A percentile compares a stretch with the other conserved stretches of the same genome.
These are phyloP conservation scores for Coemansia sp. DNA, from an alignment of 192 early-diverging fungal species.

Conservation along the genomic window DNA sequence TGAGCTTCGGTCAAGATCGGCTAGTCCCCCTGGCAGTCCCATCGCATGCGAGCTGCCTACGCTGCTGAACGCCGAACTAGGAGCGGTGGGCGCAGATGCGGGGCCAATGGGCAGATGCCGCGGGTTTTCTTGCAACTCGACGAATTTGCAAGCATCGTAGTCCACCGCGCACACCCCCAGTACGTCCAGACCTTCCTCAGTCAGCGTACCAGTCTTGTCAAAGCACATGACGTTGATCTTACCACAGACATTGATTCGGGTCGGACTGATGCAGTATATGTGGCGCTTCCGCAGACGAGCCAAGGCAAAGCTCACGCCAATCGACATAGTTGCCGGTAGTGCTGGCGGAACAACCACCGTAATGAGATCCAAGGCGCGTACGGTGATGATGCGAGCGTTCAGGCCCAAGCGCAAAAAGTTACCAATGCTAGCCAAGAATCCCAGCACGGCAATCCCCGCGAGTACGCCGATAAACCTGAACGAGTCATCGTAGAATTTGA, in stretches of 20 bases:
- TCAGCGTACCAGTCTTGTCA: slow-evolving; percentile 98
- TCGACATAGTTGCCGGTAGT: slow-evolving; percentile 95
- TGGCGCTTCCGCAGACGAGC: slow-evolving; percentile 70
- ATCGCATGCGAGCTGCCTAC: slow-evolving; percentile 29
- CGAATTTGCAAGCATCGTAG: slow-evolving; percentile 46
- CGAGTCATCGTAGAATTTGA: slow-evolving; percentile 97
- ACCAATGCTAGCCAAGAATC: slow-evolving; percentile 83
- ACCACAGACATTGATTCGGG: slow-evolving; percentile 93
- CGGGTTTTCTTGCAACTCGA: slow-evolving; percentile 50
- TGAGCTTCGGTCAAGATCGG: slow-evolving; percentile 41
- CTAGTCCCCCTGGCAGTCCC: slow-evolving; percentile 29
- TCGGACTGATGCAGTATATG: slow-evolving; percentile 94
- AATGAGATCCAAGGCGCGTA: slow-evolving; percentile 94
- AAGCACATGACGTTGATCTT: slow-evolving; percentile 96
- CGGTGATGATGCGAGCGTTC: slow-evolving; percentile 65
- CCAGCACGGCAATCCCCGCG: slow-evolving; percentile 74
- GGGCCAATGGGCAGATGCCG: slow-evolving; percentile 43
- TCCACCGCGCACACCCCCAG: slow-evolving; percentile 78
- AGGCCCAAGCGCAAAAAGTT: slow-evolving; percentile 86
- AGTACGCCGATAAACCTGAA: slow-evolving; percentile 95
- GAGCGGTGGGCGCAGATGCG: slow-evolving; percentile 30
- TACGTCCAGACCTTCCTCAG: slow-evolving; percentile 94
- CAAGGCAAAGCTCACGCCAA: slow-evolving; percentile 96
- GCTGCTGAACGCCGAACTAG: slow-evolving; percentile 54
- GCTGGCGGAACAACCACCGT: slow-evolving; percentile 98